These are phyloP conservation scores for Chaetomiaceae sp. DNA, from an alignment of 2,329 filamentous ascomycete genomes.

Conservation along the genomic window DNA sequence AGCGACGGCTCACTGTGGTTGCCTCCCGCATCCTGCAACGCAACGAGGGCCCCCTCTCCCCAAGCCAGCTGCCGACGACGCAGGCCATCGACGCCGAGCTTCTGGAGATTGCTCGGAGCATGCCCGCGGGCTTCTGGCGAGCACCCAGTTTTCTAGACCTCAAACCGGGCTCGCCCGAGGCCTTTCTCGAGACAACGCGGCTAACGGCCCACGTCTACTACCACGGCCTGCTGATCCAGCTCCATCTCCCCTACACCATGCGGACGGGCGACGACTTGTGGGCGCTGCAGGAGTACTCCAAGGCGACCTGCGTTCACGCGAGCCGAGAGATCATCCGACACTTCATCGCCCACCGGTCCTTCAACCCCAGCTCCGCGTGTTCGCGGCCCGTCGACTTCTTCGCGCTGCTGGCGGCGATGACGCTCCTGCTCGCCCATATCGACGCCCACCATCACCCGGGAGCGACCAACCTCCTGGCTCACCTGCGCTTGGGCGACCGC, in stretches of 20 bases:
- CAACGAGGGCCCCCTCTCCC: constrained; percentile 22
- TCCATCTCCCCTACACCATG: constrained; percentile 32
- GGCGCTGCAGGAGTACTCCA: constrained; percentile 26
- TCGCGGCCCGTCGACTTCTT: constrained; percentile 33
- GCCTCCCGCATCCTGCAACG: constrained; percentile 30
- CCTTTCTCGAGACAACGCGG: constrained; percentile 21
- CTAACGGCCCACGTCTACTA: constrained; percentile 29
- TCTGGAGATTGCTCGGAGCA: constrained; percentile 19
- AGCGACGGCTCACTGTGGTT: constrained; percentile 28
- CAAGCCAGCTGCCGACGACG: constrained; percentile 20
- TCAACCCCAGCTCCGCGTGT: constrained; percentile 25
- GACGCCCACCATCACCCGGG: constrained; percentile 23
- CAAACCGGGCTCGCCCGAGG: constrained; percentile 19
- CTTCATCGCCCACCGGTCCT: constrained; percentile 29
- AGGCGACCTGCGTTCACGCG: constrained; percentile 31
- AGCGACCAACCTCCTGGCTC: constrained; percentile 29
- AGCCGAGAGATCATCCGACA: constrained; percentile 32
- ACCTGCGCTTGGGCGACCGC: constrained; percentile 35
- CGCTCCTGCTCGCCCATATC: constrained; percentile 33
- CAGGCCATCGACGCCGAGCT: constrained; percentile 26
- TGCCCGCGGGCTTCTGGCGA: constrained; percentile 28
- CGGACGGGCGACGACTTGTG: constrained; percentile 14
- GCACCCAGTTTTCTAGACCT: constrained; percentile 18
- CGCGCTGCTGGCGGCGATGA: constrained; percentile 33
- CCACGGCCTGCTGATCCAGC: constrained; percentile 27